Evolutionary conservation across 768 basidiomycete species (phyloP).

Genomic region (Pseudohyphozyma bogoriensis): DNA sequence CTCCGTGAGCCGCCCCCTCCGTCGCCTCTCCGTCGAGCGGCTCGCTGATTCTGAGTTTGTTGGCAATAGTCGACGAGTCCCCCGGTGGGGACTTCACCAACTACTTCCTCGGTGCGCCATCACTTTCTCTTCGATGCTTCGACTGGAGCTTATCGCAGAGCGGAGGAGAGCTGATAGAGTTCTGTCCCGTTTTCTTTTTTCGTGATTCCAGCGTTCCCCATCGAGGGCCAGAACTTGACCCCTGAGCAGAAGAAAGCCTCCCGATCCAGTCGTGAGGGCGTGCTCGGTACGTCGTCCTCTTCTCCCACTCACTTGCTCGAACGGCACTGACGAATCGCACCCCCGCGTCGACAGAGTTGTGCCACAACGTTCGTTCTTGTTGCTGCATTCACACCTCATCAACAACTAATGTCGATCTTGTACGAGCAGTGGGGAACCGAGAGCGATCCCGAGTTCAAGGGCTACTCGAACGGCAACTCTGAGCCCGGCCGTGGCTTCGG

Average conservation of each 20-base stretch:
- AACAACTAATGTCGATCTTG: neutral
- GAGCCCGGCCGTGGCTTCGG: constrained; percentile 75
- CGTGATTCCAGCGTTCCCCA: constrained; percentile 34
- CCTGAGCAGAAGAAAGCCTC: constrained; percentile 51
- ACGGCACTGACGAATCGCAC: neutral
- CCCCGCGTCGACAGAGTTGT: constrained; percentile 10
- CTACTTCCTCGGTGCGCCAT: constrained; percentile 38
- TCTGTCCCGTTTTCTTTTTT: too few relatives aligned
- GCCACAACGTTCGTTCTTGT: constrained; percentile 14
- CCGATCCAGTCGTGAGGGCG: constrained; percentile 56
- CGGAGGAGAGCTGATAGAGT: too few relatives aligned
- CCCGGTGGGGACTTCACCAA: constrained; percentile 52
- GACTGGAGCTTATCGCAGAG: too few relatives aligned
- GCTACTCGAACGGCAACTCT: constrained; percentile 75
- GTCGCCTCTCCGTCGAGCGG: neutral
- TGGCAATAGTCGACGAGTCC: constrained; percentile 9
- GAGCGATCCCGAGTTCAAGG: constrained; percentile 60
- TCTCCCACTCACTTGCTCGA: neutral
- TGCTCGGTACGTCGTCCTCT: neutral
- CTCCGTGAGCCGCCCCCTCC: constrained; percentile 2
- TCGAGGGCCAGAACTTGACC: constrained; percentile 43
- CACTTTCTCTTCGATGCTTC: too few relatives aligned
- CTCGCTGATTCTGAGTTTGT: neutral
- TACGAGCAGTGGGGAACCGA: constrained; percentile 55
- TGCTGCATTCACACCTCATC: neutral